Conservation (phyloP, 176 grass and related monocot genomes). For the Areca catechu region DNA sequence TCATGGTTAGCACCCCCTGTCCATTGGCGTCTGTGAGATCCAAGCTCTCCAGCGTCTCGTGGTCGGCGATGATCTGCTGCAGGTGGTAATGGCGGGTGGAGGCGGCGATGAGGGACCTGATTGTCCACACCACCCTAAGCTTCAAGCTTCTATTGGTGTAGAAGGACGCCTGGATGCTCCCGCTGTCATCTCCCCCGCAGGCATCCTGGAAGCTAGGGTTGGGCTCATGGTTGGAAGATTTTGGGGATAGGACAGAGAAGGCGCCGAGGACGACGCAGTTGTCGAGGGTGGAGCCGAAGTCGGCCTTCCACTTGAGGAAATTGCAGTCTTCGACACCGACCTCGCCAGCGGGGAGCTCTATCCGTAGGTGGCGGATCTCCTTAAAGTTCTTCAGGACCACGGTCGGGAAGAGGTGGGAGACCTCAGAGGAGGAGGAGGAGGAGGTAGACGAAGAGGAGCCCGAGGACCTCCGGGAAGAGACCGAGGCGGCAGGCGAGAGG, state of each 20-base stretch:
- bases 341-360: conserved; percentile 76
- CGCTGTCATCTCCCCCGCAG: conserved; percentile 30
- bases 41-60: conserved; percentile 54
- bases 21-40: conserved; percentile 67
- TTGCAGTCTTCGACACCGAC: conserved; percentile 60
- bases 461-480: background rate
- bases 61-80: conserved; percentile 61
- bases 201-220: background rate
- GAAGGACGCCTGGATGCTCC: conserved; percentile 68
- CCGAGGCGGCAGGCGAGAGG: background rate
- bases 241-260: conserved; percentile 30
- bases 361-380: conserved; percentile 65
- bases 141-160: conserved; percentile 58
- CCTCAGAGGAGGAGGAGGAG: conserved; percentile 24
- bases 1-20: conserved; percentile 81
- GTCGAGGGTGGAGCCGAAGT: conserved; percentile 74
- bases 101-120: conserved; percentile 80
- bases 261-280: conserved; percentile 77
- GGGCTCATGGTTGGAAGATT: conserved; percentile 7
- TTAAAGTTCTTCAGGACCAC: conserved; percentile 90
- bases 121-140: conserved; percentile 79
- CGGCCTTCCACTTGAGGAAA: conserved; percentile 86
- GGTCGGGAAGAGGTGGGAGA: conserved; percentile 80
- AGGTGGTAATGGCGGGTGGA: conserved; percentile 70
- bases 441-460: background rate